Conservation (phyloP, 1,139 yeast species). For the Blastobotrys elegans region DNA sequence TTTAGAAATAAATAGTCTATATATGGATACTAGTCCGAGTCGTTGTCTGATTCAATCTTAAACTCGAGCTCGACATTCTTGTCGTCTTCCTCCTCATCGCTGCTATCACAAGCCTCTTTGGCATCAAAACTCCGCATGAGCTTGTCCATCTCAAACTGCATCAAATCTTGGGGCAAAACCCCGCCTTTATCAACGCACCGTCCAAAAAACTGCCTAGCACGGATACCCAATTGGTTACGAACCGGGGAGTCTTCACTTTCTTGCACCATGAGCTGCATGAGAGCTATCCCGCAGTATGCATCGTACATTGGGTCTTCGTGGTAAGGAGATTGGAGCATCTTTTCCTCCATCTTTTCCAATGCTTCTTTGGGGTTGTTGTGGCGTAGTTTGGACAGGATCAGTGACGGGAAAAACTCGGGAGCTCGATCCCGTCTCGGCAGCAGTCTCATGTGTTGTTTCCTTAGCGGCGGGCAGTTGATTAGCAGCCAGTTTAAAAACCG, state of each 20-base stretch:
- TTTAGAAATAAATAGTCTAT: too few relatives aligned
- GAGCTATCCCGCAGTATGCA: conserved; percentile 25
- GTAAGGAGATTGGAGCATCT: conserved; percentile 44
- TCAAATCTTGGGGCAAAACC: conserved; percentile 22
- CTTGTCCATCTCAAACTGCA: conserved; percentile 18
- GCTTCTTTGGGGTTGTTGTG: conserved; percentile 25
- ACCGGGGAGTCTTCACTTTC: conserved; percentile 10
- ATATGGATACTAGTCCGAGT: neutral
- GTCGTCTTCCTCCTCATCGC: conserved; percentile 10
- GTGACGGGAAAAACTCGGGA: conserved; percentile 20
- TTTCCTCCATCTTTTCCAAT: conserved; percentile 35
- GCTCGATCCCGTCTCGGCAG: conserved; percentile 20
- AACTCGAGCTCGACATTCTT: neutral
- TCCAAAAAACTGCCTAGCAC: conserved; percentile 29
- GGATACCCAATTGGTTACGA: conserved; percentile 10
- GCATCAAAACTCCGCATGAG: conserved; percentile 8
- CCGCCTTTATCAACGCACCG: conserved; percentile 34
- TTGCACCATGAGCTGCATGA: conserved; percentile 22
- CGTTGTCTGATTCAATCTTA: neutral
- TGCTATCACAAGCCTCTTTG: conserved; percentile 10
- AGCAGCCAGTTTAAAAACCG: conserved; percentile 29
- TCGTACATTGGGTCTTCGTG: conserved; percentile 42
- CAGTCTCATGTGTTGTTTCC: conserved; percentile 2
- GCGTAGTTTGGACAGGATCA: conserved; percentile 23
- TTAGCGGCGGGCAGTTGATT: conserved; percentile 20